Evolutionary conservation across 345 rosid species (phyloP).

Genomic region (Salix exigua): DNA sequence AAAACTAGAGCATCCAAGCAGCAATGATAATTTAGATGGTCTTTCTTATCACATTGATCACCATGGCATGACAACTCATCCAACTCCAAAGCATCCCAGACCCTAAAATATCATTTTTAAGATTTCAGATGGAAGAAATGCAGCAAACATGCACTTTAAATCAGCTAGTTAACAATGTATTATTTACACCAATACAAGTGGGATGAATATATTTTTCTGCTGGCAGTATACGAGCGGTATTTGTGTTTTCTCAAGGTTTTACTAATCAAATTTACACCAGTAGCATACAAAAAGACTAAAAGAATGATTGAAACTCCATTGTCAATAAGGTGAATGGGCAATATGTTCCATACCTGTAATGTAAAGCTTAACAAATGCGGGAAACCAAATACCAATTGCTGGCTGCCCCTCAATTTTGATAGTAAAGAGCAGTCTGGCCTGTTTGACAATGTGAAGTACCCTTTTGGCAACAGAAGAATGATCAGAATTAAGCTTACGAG

Average conservation of each 20-base stretch:
- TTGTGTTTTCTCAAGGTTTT: background rate
- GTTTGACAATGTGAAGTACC: background rate
- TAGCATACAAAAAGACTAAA: background rate
- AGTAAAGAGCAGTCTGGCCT: background rate
- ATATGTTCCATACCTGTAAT: background rate
- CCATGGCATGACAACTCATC: conserved; percentile 60
- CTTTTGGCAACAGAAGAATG: background rate
- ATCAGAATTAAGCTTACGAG: background rate
- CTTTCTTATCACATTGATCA: conserved; percentile 46
- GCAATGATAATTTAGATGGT: conserved; percentile 15
- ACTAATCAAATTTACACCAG: background rate
- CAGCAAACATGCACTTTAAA: background rate
- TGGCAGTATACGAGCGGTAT: background rate
- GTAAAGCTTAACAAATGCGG: background rate
- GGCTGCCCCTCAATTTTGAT: background rate
- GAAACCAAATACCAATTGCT: background rate
- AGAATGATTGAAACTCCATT: background rate
- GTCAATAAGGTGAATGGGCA: background rate
- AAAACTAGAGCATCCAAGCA: conserved; percentile 8
- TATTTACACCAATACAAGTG: background rate
- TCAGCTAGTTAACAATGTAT: background rate
- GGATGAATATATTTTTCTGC: background rate
- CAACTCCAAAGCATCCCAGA: conserved; percentile 53
- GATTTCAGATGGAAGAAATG: background rate
- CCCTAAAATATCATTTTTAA: conserved; percentile 22